These are phyloP conservation scores for Candolleomyces efflorescens DNA, from an alignment of 768 basidiomycete species.

Conservation along the genomic window DNA sequence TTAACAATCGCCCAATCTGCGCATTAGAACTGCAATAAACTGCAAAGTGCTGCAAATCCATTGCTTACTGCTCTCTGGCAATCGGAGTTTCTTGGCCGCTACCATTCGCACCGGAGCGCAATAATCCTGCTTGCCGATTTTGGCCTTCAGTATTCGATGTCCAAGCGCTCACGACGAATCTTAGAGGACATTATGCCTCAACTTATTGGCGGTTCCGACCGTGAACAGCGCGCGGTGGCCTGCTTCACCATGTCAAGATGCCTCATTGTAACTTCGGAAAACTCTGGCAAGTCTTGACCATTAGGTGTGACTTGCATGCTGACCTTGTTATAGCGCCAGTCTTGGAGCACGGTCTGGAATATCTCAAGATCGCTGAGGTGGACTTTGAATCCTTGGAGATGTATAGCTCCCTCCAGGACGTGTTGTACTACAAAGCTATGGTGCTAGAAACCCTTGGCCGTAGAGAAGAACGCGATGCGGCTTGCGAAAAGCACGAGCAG, in stretches of 20 bases:
- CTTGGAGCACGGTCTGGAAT: conserved; percentile 55
- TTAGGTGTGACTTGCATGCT: not conserved
- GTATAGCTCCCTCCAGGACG: conserved; percentile 55
- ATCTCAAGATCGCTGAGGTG: conserved; percentile 58
- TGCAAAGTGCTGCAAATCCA: conserved; percentile 55
- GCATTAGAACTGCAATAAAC: conserved; percentile 63
- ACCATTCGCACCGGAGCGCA: conserved; percentile 62
- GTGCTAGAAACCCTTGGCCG: conserved; percentile 68
- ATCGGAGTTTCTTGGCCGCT: conserved; percentile 71
- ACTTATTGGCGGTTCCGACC: conserved; percentile 67
- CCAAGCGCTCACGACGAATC: conserved; percentile 56
- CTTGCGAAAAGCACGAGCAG: conserved; percentile 42
- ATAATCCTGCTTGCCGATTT: conserved; percentile 75
- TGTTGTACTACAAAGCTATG: conserved; percentile 67
- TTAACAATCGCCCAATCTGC: conserved; percentile 35
- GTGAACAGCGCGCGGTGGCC: conserved; percentile 73
- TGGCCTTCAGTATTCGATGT: conserved; percentile 73
- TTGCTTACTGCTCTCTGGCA: conserved; percentile 74
- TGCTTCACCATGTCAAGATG: conserved; percentile 74
- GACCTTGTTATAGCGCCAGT: conserved; percentile 26
- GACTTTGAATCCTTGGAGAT: conserved; percentile 63
- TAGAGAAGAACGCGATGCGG: conserved; percentile 49
- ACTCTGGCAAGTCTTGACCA: conserved; percentile 33
- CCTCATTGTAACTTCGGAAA: conserved; percentile 55
- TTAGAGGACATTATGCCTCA: conserved; percentile 78